Conservation (phyloP, 202 grass and related monocot genomes). For the Eragrostis tef region DNA sequence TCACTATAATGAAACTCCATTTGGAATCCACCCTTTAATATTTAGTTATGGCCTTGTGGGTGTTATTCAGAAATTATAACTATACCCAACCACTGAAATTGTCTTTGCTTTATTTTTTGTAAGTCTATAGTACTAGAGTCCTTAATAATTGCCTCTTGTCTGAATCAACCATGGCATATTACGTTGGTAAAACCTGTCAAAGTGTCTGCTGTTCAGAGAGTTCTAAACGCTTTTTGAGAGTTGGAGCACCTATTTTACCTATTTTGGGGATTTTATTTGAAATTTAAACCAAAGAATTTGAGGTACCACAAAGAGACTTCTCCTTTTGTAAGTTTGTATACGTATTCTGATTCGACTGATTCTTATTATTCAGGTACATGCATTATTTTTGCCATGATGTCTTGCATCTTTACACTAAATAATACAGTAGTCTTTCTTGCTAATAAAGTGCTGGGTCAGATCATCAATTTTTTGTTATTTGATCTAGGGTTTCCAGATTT, state of each 20-base stretch:
- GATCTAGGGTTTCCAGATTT: slow-evolving; percentile 26
- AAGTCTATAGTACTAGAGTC: no score
- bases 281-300: neutral
- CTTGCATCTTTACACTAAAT: slow-evolving; percentile 4
- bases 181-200: neutral
- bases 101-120: neutral
- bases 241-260: neutral
- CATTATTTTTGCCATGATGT: neutral
- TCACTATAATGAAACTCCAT: neutral
- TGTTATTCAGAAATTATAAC: neutral
- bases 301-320: neutral
- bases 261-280: neutral
- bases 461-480: slow-evolving; percentile 1
- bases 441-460: slow-evolving; percentile 4
- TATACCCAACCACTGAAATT: neutral
- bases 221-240: neutral
- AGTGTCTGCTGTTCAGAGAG: neutral
- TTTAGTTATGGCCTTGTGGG: neutral
- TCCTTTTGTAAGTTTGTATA: slow-evolving; percentile 11
- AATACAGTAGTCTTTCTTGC: neutral
- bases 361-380: neutral
- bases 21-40: neutral
- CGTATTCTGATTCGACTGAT: neutral
- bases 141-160: neutral
- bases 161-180: neutral